Evolutionary conservation across 805 yeast species (phyloP).

Genomic region (Dipodascus albidus): DNA sequence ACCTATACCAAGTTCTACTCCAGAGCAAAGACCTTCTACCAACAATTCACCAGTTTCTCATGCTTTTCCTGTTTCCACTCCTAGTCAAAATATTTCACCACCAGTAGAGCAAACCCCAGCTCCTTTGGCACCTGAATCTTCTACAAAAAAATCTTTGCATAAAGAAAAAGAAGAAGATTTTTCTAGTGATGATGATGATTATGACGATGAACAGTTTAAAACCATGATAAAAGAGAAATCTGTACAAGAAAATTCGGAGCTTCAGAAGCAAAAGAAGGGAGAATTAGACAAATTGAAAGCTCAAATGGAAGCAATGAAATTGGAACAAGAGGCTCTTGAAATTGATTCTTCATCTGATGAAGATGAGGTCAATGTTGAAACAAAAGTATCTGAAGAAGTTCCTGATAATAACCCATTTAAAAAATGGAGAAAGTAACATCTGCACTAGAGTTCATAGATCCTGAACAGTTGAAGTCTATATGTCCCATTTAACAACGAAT

Average conservation of each 20-base stretch:
- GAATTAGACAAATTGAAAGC: background rate
- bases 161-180: background rate
- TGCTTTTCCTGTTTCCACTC: background rate
- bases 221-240: conserved; percentile 13
- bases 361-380: background rate
- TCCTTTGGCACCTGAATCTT: no score
- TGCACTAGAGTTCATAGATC: no score
- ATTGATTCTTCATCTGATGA: background rate
- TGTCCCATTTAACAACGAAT: no score
- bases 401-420: background rate
- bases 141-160: background rate
- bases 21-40: conserved; percentile 9
- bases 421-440: background rate
- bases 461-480: background rate
- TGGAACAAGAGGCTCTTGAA: conserved; percentile 1
- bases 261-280: conserved; percentile 5
- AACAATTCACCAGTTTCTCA: background rate
- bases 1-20: no score
- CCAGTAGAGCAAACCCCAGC: background rate
- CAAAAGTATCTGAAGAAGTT: background rate
- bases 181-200: conserved; percentile 19
- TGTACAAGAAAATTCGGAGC: conserved; percentile 7
- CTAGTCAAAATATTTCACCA: background rate
- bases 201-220: conserved; percentile 26
- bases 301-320: conserved; percentile 16